Evolutionary conservation across 192 early-diverging fungal genomes (phyloP).

Genomic region (Thoreauomyces humboldtii): DNA sequence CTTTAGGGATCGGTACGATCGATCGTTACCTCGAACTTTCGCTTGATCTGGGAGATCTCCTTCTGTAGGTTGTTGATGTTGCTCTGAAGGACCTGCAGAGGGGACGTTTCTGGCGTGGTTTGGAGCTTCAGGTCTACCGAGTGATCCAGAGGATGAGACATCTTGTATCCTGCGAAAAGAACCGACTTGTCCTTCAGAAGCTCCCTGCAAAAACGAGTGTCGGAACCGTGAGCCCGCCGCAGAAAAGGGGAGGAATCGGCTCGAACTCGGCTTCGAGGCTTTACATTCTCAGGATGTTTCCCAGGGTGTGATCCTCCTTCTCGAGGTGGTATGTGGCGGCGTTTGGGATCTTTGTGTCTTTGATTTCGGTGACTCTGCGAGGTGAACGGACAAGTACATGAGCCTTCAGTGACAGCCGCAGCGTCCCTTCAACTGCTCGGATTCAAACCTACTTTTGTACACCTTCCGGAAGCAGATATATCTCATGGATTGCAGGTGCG

Average conservation of each 20-base stretch:
- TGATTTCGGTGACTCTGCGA: conserved; percentile 71
- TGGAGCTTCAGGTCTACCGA: conserved; percentile 88
- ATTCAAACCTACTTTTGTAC: conserved; percentile 16
- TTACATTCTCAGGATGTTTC: conserved; percentile 90
- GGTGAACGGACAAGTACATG: neutral
- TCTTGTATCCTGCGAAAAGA: conserved; percentile 93
- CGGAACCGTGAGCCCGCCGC: neutral
- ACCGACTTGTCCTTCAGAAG: conserved; percentile 90
- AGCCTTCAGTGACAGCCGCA: neutral
- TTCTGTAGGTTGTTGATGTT: conserved; percentile 77
- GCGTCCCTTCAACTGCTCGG: neutral
- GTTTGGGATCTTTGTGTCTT: conserved; percentile 91
- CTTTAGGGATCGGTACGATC: neutral
- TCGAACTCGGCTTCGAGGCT: no score
- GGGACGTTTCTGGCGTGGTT: conserved; percentile 83
- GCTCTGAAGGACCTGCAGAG: conserved; percentile 73
- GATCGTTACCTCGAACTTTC: conserved; percentile 82
- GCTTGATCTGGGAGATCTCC: conserved; percentile 72
- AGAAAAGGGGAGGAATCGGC: neutral
- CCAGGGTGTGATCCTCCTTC: conserved; percentile 97
- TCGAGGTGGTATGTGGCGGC: conserved; percentile 88
- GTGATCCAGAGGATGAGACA: conserved; percentile 95
- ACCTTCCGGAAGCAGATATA: conserved; percentile 19
- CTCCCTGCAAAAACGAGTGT: conserved; percentile 52
- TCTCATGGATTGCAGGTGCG: conserved; percentile 27